Evolutionary conservation across 257 asterid genomes (phyloP), one percentile per base, ranked within the genome.

Genomic region (Orobanche coerulescens): DNA sequence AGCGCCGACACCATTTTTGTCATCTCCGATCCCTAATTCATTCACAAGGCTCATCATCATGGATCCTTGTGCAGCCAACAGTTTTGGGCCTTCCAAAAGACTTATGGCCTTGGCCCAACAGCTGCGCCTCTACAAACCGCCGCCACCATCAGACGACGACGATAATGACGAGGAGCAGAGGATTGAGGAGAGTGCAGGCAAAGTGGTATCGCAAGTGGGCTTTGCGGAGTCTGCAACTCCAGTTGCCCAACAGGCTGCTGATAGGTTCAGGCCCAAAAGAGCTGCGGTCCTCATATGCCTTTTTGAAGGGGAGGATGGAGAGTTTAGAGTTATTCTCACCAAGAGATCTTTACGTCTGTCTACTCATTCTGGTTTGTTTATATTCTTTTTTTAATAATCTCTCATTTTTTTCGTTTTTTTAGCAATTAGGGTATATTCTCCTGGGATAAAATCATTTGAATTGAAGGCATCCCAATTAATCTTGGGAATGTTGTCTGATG

Each of bases 271-370:
- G 37, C 95, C 97, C 55, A 86, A 84, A 75, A 82, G 84, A 56
- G 98, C 98, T 28, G 98, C 98, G 54, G 98, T 92, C 34, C 81
- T 92, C 55, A 74, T 92, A 52, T 92, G 97, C 75, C 78, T 92
- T 1, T 92, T 86, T 71, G 95, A 84, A 86, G 98, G 90, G 40
- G 89, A 76, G 65, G 69, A 40, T 54, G 96, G 97, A 5, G 94
- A 92, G 26, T 58, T 82, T 10, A 75, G 95, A 53, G 97, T 92
- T 33, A 82, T 92, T 70, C 97, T 92, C 53, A 88, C 97, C 7
- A 84, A 86, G 82, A 78, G 98, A 75, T 88, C 97, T 19, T 83
- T 95, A 1, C 81, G 53, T 53, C 89, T 89, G 34, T 93, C 98
- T 43, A 73, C 95, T 75, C 98, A 92, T 69, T 88, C 98, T 40